These are phyloP conservation scores for Spizellomyces punctatus DNA, from an alignment of 192 early-diverging fungal genomes.

Conservation along the genomic window DNA sequence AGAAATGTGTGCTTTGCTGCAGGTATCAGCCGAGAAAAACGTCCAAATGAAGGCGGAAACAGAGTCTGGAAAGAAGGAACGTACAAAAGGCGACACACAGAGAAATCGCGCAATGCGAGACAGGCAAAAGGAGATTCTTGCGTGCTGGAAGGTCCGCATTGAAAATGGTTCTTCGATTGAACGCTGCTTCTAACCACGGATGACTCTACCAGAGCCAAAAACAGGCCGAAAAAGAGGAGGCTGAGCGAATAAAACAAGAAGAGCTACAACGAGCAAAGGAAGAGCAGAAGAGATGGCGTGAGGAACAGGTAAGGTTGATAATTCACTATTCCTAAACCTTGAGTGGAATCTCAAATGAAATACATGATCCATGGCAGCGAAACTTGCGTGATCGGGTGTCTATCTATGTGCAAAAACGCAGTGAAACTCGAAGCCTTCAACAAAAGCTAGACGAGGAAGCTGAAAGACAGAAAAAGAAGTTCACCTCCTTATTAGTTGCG, in stretches of 20 bases:
- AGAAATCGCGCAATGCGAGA: background rate
- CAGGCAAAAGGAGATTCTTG: conserved; percentile 1
- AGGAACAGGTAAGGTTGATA: background rate
- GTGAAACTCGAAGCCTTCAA: too few species aligned
- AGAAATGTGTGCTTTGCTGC: background rate
- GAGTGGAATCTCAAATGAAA: too few species aligned
- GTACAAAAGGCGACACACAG: too few species aligned
- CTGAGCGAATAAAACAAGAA: conserved; percentile 1
- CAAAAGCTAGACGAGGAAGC: background rate
- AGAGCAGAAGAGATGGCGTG: background rate
- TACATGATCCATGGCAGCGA: too few species aligned
- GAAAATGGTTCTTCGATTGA: too few species aligned
- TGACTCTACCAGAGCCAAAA: background rate
- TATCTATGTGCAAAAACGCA: too few species aligned
- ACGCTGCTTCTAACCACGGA: too few species aligned
- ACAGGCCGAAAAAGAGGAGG: conserved; percentile 4
- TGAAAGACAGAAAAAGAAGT: background rate
- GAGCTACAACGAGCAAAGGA: background rate
- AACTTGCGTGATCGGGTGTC: too few species aligned
- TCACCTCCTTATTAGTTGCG: background rate
- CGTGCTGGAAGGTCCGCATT: conserved; percentile 14
- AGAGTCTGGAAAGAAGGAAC: too few species aligned
- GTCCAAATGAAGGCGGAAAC: background rate
- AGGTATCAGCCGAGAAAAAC: conserved; percentile 6
- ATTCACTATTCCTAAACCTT: too few species aligned